phyloP scores from a whole-genome alignment of 116 monocot genomes.

The Dioscorea cayenensis region DNA sequence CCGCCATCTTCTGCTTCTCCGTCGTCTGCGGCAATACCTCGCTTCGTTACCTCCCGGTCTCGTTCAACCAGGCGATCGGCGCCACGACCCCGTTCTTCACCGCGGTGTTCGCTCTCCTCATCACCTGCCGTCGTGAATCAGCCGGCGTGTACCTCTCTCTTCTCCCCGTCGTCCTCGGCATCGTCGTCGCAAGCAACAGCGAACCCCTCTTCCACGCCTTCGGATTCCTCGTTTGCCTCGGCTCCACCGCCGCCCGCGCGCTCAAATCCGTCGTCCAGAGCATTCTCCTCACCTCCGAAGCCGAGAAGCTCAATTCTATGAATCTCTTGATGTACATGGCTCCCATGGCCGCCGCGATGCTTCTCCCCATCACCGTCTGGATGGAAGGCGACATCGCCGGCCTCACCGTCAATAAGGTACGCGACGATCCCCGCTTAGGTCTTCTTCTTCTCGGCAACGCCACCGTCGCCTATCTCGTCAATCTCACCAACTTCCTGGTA shows the following conservation, averaged over 20 bases:
- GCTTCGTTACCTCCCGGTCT: conserved; percentile 81
- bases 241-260: conserved; percentile 77
- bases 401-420: conserved; percentile 27
- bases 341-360: conserved; percentile 60
- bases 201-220: conserved; percentile 86
- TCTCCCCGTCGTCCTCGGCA: conserved; percentile 76
- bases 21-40: conserved; percentile 93
- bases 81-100: conserved; percentile 96
- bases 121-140: conserved; percentile 62
- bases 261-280: conserved; percentile 91
- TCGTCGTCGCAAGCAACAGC: conserved; percentile 66
- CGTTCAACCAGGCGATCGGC: conserved; percentile 96
- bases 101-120: conserved; percentile 60
- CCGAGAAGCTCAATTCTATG: conserved; percentile 82
- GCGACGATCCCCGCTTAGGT: conserved; percentile 34
- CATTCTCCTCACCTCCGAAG: conserved; percentile 64
- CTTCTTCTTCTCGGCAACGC: conserved; percentile 67
- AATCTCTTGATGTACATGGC: conserved; percentile 91
- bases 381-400: conserved; percentile 46
- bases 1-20: conserved; percentile 76
- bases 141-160: conserved; percentile 56
- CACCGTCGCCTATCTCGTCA: conserved; percentile 83
- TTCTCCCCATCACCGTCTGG: conserved; percentile 56
- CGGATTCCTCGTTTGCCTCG: conserved; percentile 85
- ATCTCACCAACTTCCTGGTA: conserved; percentile 82